Base-by-base conservation (phyloP, 345 rosid species). In the Gossypium sturtianum region DNA sequence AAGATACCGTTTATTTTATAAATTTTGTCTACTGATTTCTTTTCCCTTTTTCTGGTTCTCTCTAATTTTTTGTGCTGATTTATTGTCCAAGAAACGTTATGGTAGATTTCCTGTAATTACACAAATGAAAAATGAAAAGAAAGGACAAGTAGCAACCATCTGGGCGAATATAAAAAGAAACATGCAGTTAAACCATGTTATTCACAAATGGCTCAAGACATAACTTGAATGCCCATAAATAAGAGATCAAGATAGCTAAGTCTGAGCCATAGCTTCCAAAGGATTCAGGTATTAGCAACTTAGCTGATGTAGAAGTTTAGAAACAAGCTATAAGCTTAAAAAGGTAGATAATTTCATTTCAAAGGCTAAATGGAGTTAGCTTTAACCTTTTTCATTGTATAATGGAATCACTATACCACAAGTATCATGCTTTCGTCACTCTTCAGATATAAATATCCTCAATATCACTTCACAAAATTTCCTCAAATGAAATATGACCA, bases 1-100 rank as follows among this genome's bases (percentile, higher is more conserved):
- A 86, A 76, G 89, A 60, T 41, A 53, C 72, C 78, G 45, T 45
- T 44, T 43, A 17, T 56, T 54, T 56, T 56, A 19, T 57, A 9
- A 20, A 3, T 52, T 34, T 57, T 25, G 19, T 25, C 72, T 48
- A 53, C 58, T 13, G 12, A 6, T 44, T 44, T 19, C 44, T 64
- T 64, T 44, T 4, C 34, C 20, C 6, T 12, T 7, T 9, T 41
- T 43, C 27, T 43, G 7, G 20, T n/a, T 17, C 9, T 34, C 27
- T 65, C 54, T 49, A 47, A 47, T 47, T 7, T 66, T 2, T 47
- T 67, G 19, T 22, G 20, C 19, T 22, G 41, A 47, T 48, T 47
- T 38, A 47, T 67, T 67, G 22, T 67, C 56, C 3, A 17, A 67
- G 20, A 23, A 7, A 67, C 20, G 23, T 48, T 13, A 13, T 23